These are phyloP conservation scores for Bryum argenteum DNA, from an alignment of 225 moss, liverwort and hornwort genomes.

Conservation along the genomic window DNA sequence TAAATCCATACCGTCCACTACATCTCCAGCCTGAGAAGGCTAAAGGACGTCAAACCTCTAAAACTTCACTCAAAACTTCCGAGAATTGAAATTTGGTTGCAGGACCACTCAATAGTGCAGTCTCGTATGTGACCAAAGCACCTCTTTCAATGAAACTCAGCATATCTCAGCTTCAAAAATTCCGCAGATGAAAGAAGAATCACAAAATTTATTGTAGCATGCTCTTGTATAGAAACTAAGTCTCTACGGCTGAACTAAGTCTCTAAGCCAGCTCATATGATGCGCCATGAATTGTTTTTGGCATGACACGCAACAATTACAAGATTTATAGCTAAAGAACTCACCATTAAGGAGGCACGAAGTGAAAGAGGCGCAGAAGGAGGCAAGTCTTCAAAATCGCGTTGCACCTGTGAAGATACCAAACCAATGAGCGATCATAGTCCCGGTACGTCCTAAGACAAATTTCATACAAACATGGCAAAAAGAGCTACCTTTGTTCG, in stretches of 20 bases:
- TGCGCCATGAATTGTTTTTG: not conserved
- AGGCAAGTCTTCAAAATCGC: constrained; percentile 97
- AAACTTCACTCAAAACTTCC: not conserved
- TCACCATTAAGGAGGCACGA: constrained; percentile 91
- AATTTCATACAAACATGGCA: not conserved
- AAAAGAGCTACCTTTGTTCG: constrained; percentile 76
- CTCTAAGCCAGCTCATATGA: not conserved
- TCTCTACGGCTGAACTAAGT: constrained; percentile 7
- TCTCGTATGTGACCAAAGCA: not conserved
- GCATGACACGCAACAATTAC: not conserved
- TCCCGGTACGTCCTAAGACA: not conserved
- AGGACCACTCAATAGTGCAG: not conserved
- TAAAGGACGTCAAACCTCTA: not conserved
- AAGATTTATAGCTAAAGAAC: constrained; percentile 17
- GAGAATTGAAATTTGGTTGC: not conserved
- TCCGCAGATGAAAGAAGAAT: not conserved
- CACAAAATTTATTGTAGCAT: not conserved
- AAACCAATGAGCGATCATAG: constrained; percentile 23
- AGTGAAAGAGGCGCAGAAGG: constrained; percentile 83
- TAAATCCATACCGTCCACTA: constrained; percentile 10
- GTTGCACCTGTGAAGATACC: constrained; percentile 68
- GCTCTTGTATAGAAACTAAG: not conserved
- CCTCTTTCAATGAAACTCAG: not conserved
- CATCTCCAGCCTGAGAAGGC: not conserved
- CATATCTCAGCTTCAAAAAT: not conserved